Base-by-base conservation (phyloP, 345 rosid species). In the Geranium rotundifolium region DNA sequence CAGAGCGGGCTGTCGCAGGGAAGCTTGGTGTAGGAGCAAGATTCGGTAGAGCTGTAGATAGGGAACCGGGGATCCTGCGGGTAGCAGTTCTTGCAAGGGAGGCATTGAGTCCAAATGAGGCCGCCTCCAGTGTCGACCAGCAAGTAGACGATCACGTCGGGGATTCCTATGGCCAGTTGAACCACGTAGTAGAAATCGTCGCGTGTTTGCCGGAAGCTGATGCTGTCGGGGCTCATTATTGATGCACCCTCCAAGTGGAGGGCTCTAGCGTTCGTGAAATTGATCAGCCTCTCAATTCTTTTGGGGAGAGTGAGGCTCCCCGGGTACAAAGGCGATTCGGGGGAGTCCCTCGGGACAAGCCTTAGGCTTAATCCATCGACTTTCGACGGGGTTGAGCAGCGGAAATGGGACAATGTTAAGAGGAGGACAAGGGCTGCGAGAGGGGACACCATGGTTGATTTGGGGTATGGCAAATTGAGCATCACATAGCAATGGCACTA, bases 41-140 rank as follows among this genome's bases (percentile, higher is more conserved):
- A 63, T 27, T 31, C 41, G 29, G 0, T 7, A n/a, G 65, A 29
- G n/a, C 16, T 4, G 49, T 52, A 63, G 2, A 29, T 1, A 15
- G 65, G 49, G 15, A 17, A 29, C 5, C 34, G 0, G 7, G 50
- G 50, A 12, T 41, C 50, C 34, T 52, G 65, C 2, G 0, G 41
- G 17, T 17, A 63, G 31, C 46, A 52, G 17, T 63, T 63, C 55
- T 17, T 63, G 65, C 58, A 63, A 17, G 65, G 65, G 20, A 50
- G 16, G 34, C 65, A 63, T 9, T 63, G 46, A 3, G 58, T 63
- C 65, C 65, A 63, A 15, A 2, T 54, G 29, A n/a, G 23, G 57
- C 19, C 29, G 27, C 58, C 27, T 27, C 19, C 34, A n/a, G 31
- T 61, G 64, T 61, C 56, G 4, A 61, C 14, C 7, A 46, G 17